Percentiles rank a stretch among this genome's conserved stretches.
Evolutionary conservation across 2,329 filamentous ascomycete species (phyloP).

Genomic region (Diaporthe helianthi): DNA sequence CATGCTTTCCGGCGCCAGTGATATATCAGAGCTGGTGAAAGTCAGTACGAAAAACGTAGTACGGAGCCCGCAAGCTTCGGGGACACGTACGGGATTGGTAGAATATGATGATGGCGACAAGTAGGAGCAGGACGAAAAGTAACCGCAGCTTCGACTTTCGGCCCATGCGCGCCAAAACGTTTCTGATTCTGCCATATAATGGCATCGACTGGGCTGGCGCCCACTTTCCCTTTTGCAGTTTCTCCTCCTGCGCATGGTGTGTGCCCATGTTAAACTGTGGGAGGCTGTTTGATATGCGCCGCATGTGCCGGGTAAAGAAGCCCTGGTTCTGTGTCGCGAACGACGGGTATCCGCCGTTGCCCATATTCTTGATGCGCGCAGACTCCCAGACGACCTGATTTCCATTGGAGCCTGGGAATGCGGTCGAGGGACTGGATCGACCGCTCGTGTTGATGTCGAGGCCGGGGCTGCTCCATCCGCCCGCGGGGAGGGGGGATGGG

Average conservation of each 20-base stretch:
- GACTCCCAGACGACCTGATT: constrained; percentile 78
- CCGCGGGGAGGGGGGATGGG: constrained; percentile 82
- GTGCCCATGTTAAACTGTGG: constrained; percentile 70
- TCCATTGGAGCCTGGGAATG: constrained; percentile 58
- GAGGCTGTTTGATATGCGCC: constrained; percentile 79
- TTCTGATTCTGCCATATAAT: constrained; percentile 55
- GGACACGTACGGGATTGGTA: constrained; percentile 71
- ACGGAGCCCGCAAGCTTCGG: constrained; percentile 12
- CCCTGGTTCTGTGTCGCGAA: constrained; percentile 84
- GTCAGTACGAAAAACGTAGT: constrained; percentile 41
- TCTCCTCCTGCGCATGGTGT: constrained; percentile 79
- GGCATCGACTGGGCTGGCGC: constrained; percentile 51
- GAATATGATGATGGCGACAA: constrained; percentile 70
- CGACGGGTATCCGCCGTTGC: constrained; percentile 73
- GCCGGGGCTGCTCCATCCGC: constrained; percentile 88
- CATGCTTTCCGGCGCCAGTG: constrained; percentile 74
- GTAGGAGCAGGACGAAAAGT: constrained; percentile 63
- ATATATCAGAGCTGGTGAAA: constrained; percentile 55
- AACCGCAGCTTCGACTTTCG: constrained; percentile 71
- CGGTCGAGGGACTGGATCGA: constrained; percentile 68
- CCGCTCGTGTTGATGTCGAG: constrained; percentile 74
- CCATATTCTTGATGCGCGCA: constrained; percentile 77
- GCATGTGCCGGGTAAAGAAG: constrained; percentile 86
- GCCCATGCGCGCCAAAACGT: constrained; percentile 58
- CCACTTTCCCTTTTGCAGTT: constrained; percentile 67